These are phyloP conservation scores for Ophiostoma angusticollis DNA, from an alignment of 2,329 filamentous ascomycete genomes.

Conservation along the genomic window DNA sequence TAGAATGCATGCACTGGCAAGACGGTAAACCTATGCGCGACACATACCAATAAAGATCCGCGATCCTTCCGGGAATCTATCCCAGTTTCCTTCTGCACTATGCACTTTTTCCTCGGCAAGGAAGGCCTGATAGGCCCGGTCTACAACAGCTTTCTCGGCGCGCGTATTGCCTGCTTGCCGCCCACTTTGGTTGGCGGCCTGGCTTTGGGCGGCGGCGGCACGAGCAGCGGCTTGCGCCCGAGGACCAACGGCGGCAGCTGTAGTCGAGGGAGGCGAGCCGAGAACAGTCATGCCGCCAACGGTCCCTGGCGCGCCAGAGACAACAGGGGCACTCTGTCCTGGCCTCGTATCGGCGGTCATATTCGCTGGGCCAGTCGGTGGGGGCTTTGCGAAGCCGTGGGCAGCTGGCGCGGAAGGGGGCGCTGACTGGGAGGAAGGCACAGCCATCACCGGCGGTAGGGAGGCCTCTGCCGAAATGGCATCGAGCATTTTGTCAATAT, in stretches of 20 bases:
- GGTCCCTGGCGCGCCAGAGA: constrained; percentile 8
- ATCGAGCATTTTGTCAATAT: constrained; percentile 25
- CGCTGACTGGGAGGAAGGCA: constrained; percentile 14
- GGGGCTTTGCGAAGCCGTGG: background rate
- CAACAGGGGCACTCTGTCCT: constrained; percentile 3
- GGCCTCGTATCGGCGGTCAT: constrained; percentile 8
- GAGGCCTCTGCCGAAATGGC: constrained; percentile 21
- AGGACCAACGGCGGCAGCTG: background rate
- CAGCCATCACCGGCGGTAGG: constrained; percentile 2
- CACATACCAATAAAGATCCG: constrained; percentile 66
- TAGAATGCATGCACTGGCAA: constrained; percentile 19
- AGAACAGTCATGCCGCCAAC: background rate
- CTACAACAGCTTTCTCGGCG: constrained; percentile 12
- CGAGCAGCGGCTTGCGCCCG: background rate
- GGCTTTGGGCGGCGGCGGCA: background rate
- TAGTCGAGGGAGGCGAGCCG: constrained; percentile 2
- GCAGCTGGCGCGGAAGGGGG: constrained; percentile 5
- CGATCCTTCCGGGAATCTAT: constrained; percentile 64
- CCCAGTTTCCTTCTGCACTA: constrained; percentile 68
- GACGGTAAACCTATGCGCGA: constrained; percentile 4
- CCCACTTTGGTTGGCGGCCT: background rate
- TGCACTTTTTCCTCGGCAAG: constrained; percentile 60
- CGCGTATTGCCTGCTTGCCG: constrained; percentile 3
- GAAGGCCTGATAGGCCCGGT: constrained; percentile 60
- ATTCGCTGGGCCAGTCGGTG: constrained; percentile 8